A percentile compares a stretch with the other conserved stretches of the same genome.
Evolutionary conservation across 2,329 filamentous ascomycete species (phyloP).

Genomic region (Tolypocladium endophyticum): DNA sequence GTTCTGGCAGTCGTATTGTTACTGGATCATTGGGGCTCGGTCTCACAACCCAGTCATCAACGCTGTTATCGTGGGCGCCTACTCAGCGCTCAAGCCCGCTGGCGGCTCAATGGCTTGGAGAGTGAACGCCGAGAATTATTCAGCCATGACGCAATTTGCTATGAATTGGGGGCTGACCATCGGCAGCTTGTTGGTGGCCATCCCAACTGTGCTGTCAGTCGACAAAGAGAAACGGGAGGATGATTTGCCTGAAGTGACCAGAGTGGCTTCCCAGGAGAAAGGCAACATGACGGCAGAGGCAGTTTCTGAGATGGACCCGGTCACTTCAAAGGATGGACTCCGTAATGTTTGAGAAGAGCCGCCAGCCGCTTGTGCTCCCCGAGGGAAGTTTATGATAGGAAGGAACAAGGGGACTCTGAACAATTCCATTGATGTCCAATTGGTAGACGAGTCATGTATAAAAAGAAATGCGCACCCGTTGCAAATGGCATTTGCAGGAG

Average conservation of each 20-base stretch:
- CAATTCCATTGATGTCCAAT: neutral
- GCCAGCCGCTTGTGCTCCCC: neutral
- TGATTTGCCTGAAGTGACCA: neutral
- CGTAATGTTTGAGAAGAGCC: neutral
- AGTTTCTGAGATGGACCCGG: neutral
- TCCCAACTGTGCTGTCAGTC: slow-evolving; percentile 31
- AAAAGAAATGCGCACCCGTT: neutral
- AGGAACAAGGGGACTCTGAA: neutral
- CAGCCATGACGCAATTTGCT: slow-evolving; percentile 28
- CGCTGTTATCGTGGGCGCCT: slow-evolving; percentile 33
- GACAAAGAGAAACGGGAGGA: neutral
- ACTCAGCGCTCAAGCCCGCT: slow-evolving; percentile 32
- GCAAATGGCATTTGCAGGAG: neutral
- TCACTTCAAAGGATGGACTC: neutral
- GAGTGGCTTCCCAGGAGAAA: neutral
- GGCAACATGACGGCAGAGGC: neutral
- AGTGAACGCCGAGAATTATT: slow-evolving; percentile 24
- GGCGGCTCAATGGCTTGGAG: slow-evolving; percentile 36
- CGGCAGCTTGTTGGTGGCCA: slow-evolving; percentile 26
- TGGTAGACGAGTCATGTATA: neutral
- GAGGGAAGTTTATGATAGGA: neutral
- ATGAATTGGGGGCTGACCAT: slow-evolving; percentile 36
- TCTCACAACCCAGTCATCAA: slow-evolving; percentile 28
- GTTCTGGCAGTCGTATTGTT: slow-evolving; percentile 55
- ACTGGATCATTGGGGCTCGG: slow-evolving; percentile 43